Conservation (phyloP, 1,284 basidiomycete genomes). For the Sporisorium graminicola region DNA sequence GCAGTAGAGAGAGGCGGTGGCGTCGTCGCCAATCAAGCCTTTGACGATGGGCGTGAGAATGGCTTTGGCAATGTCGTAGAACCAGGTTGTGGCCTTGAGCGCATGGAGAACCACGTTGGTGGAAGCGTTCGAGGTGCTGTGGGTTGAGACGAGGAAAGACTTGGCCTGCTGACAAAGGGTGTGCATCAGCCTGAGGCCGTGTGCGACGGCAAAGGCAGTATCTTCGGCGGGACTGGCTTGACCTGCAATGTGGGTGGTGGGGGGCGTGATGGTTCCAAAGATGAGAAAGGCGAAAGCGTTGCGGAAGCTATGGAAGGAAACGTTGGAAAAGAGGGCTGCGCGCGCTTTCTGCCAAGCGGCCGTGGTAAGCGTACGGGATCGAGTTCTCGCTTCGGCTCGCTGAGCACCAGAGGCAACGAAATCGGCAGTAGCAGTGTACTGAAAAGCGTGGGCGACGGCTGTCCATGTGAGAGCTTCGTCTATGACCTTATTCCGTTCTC, state of each 20-base stretch:
- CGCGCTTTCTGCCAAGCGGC: slow-evolving; percentile 9
- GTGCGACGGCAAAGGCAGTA: slow-evolving; percentile 8
- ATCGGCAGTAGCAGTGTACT: slow-evolving; percentile 3
- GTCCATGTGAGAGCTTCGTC: slow-evolving; percentile 12
- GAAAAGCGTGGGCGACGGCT: slow-evolving; percentile 9
- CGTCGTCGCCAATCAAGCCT: background rate
- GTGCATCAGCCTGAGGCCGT: slow-evolving; percentile 7
- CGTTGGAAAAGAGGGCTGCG: slow-evolving; percentile 9
- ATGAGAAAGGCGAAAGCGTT: slow-evolving; percentile 12
- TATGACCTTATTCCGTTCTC: slow-evolving; percentile 5
- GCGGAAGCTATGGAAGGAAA: slow-evolving; percentile 10
- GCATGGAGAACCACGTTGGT: background rate
- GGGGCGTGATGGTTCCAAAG: slow-evolving; percentile 5
- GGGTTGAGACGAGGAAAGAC: background rate
- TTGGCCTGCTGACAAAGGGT: slow-evolving; percentile 3
- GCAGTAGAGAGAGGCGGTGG: background rate
- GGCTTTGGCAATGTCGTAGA: slow-evolving; percentile 8
- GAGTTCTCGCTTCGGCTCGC: slow-evolving; percentile 12
- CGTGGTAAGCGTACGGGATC: slow-evolving; percentile 2
- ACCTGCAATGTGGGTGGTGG: background rate
- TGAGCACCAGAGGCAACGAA: slow-evolving; percentile 8
- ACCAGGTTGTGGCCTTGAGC: slow-evolving; percentile 5
- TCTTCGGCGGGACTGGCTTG: slow-evolving; percentile 10
- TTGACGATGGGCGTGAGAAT: slow-evolving; percentile 3
- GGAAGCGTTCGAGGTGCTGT: background rate